A percentile compares a stretch with the other conserved stretches of the same genome.
Evolutionary conservation across 257 asterid species (phyloP).

Genomic region (Solanum stenotomum): DNA sequence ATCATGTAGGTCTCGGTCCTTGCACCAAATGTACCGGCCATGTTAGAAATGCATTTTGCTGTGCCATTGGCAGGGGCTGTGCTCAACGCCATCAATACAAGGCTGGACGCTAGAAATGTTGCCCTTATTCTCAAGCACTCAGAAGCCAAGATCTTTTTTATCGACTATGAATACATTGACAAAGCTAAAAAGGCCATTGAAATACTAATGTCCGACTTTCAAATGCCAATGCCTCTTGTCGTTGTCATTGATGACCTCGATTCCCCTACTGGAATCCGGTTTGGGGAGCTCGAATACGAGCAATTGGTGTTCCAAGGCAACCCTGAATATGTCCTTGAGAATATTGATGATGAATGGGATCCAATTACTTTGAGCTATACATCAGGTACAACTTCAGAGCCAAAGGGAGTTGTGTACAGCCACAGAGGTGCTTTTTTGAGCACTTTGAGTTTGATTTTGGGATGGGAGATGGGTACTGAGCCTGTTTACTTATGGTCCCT

Average conservation of each 20-base stretch:
- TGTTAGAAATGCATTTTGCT: slow-evolving; percentile 83
- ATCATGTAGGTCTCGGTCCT: slow-evolving; percentile 56
- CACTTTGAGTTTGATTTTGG: slow-evolving; percentile 53
- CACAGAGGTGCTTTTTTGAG: slow-evolving; percentile 80
- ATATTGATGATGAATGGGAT: slow-evolving; percentile 61
- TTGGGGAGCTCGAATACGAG: slow-evolving; percentile 64
- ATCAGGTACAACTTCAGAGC: slow-evolving; percentile 82
- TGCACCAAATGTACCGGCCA: slow-evolving; percentile 87
- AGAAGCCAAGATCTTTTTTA: slow-evolving; percentile 31
- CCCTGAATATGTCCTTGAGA: slow-evolving; percentile 23
- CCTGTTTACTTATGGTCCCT: slow-evolving; percentile 89
- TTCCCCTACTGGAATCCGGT: slow-evolving; percentile 39
- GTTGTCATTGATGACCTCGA: slow-evolving; percentile 58
- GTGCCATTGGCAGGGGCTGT: slow-evolving; percentile 98
- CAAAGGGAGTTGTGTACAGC: slow-evolving; percentile 76
- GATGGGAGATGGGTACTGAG: slow-evolving; percentile 72
- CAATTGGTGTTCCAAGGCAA: slow-evolving; percentile 30
- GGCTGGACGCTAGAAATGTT: slow-evolving; percentile 52
- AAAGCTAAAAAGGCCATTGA: slow-evolving; percentile 46
- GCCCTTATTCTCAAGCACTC: slow-evolving; percentile 68
- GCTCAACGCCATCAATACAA: slow-evolving; percentile 64
- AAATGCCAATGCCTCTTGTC: slow-evolving; percentile 30
- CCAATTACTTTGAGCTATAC: slow-evolving; percentile 78
- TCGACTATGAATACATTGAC: slow-evolving; percentile 43
- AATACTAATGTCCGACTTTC: slow-evolving; percentile 15